Evolutionary conservation across 1,284 basidiomycete genomes (phyloP), one percentile per base, ranked within the genome.

Genomic region (Tilletiopsis washingtonensis): DNA sequence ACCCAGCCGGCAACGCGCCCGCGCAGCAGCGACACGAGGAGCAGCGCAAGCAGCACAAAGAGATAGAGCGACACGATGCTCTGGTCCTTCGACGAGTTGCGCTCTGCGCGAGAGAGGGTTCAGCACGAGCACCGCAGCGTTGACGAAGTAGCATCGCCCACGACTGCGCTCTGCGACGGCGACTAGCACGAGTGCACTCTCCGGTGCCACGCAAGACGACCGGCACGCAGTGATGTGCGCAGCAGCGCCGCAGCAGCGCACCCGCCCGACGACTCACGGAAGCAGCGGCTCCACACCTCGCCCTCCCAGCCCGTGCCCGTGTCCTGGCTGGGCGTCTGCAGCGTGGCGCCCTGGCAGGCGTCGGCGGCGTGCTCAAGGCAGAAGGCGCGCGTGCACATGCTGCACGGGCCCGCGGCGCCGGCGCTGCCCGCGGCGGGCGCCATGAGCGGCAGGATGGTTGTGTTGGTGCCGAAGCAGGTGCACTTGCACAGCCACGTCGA

Each of bases 401-500:
- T 45, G 51, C 71, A 74, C 19, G 70, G 63, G 20, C 69, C 65
- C n/a, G 55, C 21, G 1, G 59, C 48, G 27, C 65, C 60, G 9
- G 34, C 32, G 29, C 9, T 9, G 9, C 29, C 29, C n/a, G 29
- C 9, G 12, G 37, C 11, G 21, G 70, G 58, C 5, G 57, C 42
- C 34, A 64, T 69, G 19, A 74, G 54, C 0, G 72, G 71, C 0
- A 74, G 61, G 23, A 74, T 56, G 2, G 72, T 73, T 5, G 68
- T 67, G 45, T 74, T 74, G 41, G 68, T 71, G 25, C 56, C 53
- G 56, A 72, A 74, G 44, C 72, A 74, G 19, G 69, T 74, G 56
- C 71, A 74, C 39, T 71, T 71, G 66, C 70, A 74, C 19, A 73
- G 56, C n/a, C n/a, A n/a, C n/a, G n/a, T n/a, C n/a, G n/a, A n/a